These are phyloP conservation scores for Daldinia sp. DNA, from an alignment of 2,329 filamentous ascomycete genomes.

Conservation along the genomic window DNA sequence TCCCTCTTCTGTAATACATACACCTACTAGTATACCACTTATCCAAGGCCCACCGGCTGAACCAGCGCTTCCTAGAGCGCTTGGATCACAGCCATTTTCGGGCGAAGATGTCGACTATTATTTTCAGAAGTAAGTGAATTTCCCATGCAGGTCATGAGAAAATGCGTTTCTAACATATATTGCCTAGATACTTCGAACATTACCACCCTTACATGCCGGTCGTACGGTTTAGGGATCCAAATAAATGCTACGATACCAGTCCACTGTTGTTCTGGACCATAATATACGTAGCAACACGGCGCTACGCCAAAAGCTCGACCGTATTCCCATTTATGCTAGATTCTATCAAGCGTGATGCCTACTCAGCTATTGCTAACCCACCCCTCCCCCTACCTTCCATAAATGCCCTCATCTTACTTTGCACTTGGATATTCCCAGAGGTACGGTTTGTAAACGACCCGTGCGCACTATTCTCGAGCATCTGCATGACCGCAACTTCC, in stretches of 20 bases:
- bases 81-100: conserved; percentile 62
- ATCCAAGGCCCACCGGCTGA: conserved; percentile 39
- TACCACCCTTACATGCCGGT: conserved; percentile 67
- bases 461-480: conserved; percentile 60
- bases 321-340: conserved; percentile 61
- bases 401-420: conserved; percentile 65
- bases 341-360: conserved; percentile 61
- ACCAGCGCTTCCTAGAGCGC: conserved; percentile 56
- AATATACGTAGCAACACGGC: conserved; percentile 62
- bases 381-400: conserved; percentile 62
- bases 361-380: conserved; percentile 57
- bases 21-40: conserved; percentile 47
- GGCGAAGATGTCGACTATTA: conserved; percentile 68
- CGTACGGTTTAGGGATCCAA: conserved; percentile 62
- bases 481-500: conserved; percentile 62
- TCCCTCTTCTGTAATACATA: conserved; percentile 48
- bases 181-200: conserved; percentile 62
- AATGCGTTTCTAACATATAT: neutral
- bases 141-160: neutral
- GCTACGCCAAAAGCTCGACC: conserved; percentile 59
- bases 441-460: conserved; percentile 66
- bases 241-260: conserved; percentile 62
- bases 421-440: conserved; percentile 64
- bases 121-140: conserved; percentile 61
- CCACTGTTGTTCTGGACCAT: conserved; percentile 68